phyloP scores from a whole-genome alignment of 495 filamentous ascomycete genomes.

The Astrothelium subdiscretum region DNA sequence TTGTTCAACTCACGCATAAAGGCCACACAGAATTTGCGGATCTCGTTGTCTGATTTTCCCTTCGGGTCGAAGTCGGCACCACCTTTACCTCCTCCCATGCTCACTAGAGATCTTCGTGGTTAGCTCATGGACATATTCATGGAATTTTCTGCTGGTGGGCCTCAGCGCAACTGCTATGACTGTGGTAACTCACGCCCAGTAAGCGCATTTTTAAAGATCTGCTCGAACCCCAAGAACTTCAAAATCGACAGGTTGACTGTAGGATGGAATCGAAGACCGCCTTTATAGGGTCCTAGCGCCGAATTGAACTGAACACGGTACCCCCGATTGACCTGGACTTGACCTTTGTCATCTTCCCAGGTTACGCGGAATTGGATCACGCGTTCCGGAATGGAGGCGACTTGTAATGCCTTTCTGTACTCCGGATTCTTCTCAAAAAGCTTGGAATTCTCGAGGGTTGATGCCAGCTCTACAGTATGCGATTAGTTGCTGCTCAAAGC shows the following conservation, averaged over 20 bases:
- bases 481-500: background rate
- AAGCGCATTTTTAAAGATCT: constrained; percentile 99
- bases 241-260: constrained; percentile 94
- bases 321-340: constrained; percentile 88
- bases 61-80: constrained; percentile 99
- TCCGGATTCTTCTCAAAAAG: constrained; percentile 92
- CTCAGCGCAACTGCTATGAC: no score
- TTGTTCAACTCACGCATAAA: constrained; percentile 93
- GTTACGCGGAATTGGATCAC: constrained; percentile 93
- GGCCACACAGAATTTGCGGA: constrained; percentile 89
- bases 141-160: no score
- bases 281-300: constrained; percentile 96
- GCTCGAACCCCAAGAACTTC: constrained; percentile 98
- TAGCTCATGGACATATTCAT: background rate
- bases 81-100: constrained; percentile 97
- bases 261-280: constrained; percentile 90
- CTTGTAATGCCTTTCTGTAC: constrained; percentile 77
- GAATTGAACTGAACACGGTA: constrained; percentile 99
- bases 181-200: constrained; percentile 66
- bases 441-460: constrained; percentile 82
- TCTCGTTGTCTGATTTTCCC: constrained; percentile 94
- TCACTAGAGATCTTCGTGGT: constrained; percentile 42
- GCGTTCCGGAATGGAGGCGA: constrained; percentile 88
- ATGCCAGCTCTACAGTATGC: constrained; percentile 62
- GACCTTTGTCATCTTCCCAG: constrained; percentile 87